phyloP scores from a whole-genome alignment of 129 eudicot species.

The carrot (Daucus carota) region DH1_v3.0 NC_030384.2:38740001-38740500 shows the following conservation, averaged over 20 bases:
- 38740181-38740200: no score
- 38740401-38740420: neutral
- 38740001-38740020: neutral
- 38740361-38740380: neutral
- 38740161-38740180: no score
- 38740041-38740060: neutral
- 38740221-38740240: no score
- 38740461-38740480: neutral
- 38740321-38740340: no score
- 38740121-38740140: neutral
- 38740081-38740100: slow-evolving; percentile 4
- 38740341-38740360: no score
- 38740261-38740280: no score
- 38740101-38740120: neutral
- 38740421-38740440: neutral
- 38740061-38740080: neutral
- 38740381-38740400: neutral
- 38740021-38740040: neutral
- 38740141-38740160: no score
- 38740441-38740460: neutral
- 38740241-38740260: no score
- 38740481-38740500: neutral
- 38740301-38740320: no score
- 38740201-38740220: no score
- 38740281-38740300: no score